These are phyloP conservation scores for Neoboletus magnificus DNA, from an alignment of 768 basidiomycete genomes.

Conservation along the genomic window DNA sequence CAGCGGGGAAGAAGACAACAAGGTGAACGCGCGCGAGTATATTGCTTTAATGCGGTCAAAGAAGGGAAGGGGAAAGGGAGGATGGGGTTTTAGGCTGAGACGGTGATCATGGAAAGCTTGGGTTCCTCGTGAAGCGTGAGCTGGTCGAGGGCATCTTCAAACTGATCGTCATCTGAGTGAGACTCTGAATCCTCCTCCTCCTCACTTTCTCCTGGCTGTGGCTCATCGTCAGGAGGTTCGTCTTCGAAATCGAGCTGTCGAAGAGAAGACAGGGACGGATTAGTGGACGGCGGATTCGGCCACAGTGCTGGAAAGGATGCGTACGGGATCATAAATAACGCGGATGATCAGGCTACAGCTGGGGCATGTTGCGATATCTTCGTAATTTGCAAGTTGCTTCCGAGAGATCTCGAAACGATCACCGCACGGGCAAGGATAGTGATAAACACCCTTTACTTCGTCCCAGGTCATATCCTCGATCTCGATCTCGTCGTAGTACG, in stretches of 20 bases:
- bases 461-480: slow-evolving; percentile 98
- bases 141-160: slow-evolving; percentile 68
- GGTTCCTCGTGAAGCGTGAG: slow-evolving; percentile 34
- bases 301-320: slow-evolving; percentile 32
- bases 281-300: slow-evolving; percentile 5
- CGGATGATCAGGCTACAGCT: slow-evolving; percentile 92
- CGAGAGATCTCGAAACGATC: slow-evolving; percentile 96
- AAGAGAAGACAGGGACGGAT: not conserved
- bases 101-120: slow-evolving; percentile 8
- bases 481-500: slow-evolving; percentile 95
- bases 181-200: slow-evolving; percentile 37
- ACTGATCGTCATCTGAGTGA: slow-evolving; percentile 43
- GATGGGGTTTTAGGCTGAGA: slow-evolving; percentile 17
- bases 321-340: slow-evolving; percentile 91
- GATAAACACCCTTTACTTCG: slow-evolving; percentile 73
- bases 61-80: not conserved
- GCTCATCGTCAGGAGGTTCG: slow-evolving; percentile 55
- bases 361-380: slow-evolving; percentile 94
- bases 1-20: not conserved
- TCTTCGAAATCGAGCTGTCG: slow-evolving; percentile 81
- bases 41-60: not conserved
- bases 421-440: slow-evolving; percentile 97
- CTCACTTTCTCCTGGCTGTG: slow-evolving; percentile 23
- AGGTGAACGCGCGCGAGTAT: not conserved
- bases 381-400: slow-evolving; percentile 79